phyloP scores from a whole-genome alignment of 495 filamentous ascomycete species.

The Xylaria palmicola region DNA sequence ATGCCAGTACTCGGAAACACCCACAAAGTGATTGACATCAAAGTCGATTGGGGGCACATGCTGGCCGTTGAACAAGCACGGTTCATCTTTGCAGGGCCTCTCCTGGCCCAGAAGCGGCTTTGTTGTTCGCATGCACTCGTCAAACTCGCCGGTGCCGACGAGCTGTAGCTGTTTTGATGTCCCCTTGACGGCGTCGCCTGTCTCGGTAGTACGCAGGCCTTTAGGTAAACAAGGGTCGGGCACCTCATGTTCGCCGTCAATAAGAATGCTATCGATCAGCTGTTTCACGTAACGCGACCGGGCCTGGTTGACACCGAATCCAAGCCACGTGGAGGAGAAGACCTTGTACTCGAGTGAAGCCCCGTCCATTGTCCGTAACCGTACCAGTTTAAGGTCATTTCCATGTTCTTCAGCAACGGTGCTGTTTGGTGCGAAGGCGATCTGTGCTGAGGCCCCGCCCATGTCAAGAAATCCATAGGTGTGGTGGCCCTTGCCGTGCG shows the following conservation, averaged over 20 bases:
- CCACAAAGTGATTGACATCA: constrained; percentile 95
- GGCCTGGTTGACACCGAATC: constrained; percentile 92
- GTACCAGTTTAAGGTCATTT: constrained; percentile 81
- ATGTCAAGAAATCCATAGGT: constrained; percentile 99
- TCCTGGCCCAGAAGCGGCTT: constrained; percentile 90
- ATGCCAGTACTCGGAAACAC: constrained; percentile 99
- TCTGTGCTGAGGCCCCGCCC: constrained; percentile 96
- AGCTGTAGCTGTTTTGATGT: constrained; percentile 44
- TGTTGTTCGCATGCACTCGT: constrained; percentile 78
- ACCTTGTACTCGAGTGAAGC: constrained; percentile 74
- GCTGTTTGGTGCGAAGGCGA: constrained; percentile 92
- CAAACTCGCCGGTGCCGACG: constrained; percentile 80
- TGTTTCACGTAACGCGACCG: constrained; percentile 74
- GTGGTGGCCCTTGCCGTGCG: constrained; percentile 80
- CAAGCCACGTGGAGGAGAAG: constrained; percentile 95
- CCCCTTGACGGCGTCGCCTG: constrained; percentile 50
- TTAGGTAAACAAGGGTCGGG: constrained; percentile 90
- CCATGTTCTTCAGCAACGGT: constrained; percentile 90
- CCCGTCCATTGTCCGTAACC: constrained; percentile 80
- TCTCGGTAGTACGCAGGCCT: constrained; percentile 67
- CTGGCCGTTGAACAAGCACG: constrained; percentile 83
- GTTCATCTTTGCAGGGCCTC: constrained; percentile 74
- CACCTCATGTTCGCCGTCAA: constrained; percentile 58
- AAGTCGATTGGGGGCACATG: constrained; percentile 97
- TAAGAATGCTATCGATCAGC: constrained; percentile 59